Evolutionary conservation across 2,329 filamentous ascomycete genomes (phyloP).

Genomic region (Aspergillus luchuensis): DNA sequence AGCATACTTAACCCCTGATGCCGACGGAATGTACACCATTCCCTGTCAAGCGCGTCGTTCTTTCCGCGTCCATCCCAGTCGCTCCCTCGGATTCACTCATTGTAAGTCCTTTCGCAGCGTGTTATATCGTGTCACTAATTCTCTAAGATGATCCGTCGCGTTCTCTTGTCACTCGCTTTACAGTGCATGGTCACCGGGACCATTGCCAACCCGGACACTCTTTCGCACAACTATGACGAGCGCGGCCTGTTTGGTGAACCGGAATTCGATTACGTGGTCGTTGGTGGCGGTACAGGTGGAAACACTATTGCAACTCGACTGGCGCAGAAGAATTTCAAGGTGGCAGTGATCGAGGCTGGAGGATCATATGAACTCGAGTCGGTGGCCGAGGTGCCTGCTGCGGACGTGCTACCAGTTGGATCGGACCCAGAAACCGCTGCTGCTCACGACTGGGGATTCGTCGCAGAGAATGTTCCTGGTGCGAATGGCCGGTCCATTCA

Average conservation of each 20-base stretch:
- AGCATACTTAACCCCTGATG: not conserved
- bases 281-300: slow-evolving; percentile 34
- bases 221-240: not conserved
- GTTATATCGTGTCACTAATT: too few species aligned
- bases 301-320: slow-evolving; percentile 29
- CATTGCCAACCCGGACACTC: not conserved
- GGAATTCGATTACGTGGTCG: slow-evolving; percentile 29
- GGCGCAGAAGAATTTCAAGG: slow-evolving; percentile 26
- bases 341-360: slow-evolving; percentile 35
- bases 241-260: not conserved
- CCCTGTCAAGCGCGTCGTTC: not conserved
- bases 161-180: slow-evolving; percentile 6
- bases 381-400: slow-evolving; percentile 24
- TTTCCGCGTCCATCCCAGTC: not conserved
- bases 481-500: slow-evolving; percentile 25
- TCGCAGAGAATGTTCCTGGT: slow-evolving; percentile 22
- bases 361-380: slow-evolving; percentile 31
- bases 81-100: not conserved
- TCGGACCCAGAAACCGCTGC: slow-evolving; percentile 23
- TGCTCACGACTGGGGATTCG: slow-evolving; percentile 31
- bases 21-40: not conserved
- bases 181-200: not conserved
- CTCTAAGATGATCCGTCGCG: not conserved
- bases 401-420: slow-evolving; percentile 22
- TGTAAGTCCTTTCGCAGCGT: not conserved